phyloP scores from a whole-genome alignment of 306 rosid species.

The Vachellia collinsii region DNA sequence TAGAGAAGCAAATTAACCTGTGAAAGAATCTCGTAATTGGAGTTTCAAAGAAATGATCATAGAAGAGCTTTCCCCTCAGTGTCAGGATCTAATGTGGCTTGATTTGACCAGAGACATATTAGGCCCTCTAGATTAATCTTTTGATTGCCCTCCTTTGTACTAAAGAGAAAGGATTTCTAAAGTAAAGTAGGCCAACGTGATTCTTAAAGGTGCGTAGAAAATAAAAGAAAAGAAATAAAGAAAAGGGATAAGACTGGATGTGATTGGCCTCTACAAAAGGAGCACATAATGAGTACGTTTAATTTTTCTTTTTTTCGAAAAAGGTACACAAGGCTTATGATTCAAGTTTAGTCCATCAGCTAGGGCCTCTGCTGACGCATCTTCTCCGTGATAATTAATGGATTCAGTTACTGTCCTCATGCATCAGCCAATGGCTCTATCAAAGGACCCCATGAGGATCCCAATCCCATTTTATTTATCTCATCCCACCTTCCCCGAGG shows the following conservation, averaged over 20 bases:
- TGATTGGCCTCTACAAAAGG: constrained; percentile 53
- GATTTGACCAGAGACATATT: neutral
- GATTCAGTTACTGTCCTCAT: constrained; percentile 33
- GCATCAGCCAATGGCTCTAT: constrained; percentile 37
- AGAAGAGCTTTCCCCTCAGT: neutral
- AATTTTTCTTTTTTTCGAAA: constrained; percentile 38
- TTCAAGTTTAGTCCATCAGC: constrained; percentile 42
- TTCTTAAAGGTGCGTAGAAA: constrained; percentile 41
- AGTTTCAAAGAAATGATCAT: neutral
- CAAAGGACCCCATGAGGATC: constrained; percentile 32
- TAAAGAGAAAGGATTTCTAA: constrained; percentile 34
- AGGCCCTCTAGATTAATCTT: neutral
- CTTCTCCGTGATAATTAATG: constrained; percentile 25
- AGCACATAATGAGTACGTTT: constrained; percentile 49
- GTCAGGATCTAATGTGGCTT: neutral
- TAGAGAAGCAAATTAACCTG: too few species aligned
- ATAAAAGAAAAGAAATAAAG: constrained; percentile 38
- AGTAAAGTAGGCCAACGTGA: constrained; percentile 49
- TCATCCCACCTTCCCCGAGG: constrained; percentile 20
- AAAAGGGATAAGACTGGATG: constrained; percentile 36
- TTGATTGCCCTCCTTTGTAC: neutral
- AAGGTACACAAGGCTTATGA: constrained; percentile 39
- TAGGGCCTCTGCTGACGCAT: constrained; percentile 50
- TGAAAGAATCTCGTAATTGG: neutral
- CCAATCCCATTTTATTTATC: constrained; percentile 15